Percentiles rank a stretch among this genome's conserved stretches.
Conservation (phyloP, 2,329 filamentous ascomycete species). For the Aspergillus brunneoviolaceus region DNA sequence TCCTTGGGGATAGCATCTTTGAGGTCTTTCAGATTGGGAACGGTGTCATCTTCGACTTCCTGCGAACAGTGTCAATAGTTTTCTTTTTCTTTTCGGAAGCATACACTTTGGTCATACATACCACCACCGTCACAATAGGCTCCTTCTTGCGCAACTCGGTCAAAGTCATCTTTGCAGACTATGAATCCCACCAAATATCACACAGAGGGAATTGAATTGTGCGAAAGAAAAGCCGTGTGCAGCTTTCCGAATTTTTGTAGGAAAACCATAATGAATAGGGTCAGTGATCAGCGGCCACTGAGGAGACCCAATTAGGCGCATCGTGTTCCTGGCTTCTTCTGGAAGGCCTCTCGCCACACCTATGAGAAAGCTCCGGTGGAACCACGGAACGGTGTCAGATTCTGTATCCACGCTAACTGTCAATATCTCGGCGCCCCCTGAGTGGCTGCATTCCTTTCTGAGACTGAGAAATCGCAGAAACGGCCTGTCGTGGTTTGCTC, state of each 20-base stretch:
- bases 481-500: too few relatives aligned
- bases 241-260: neutral
- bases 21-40: conserved; percentile 22
- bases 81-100: neutral
- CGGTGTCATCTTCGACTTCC: conserved; percentile 5
- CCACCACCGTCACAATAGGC: neutral
- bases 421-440: neutral
- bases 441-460: neutral
- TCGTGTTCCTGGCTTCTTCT: neutral
- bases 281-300: neutral
- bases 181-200: neutral
- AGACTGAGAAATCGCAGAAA: neutral
- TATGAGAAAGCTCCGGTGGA: neutral
- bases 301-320: neutral
- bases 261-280: neutral
- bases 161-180: neutral
- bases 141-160: neutral
- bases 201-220: neutral
- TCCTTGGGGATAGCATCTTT: conserved; percentile 57
- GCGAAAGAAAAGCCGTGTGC: neutral
- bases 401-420: neutral
- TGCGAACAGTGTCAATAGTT: neutral
- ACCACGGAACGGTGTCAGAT: neutral
- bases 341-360: neutral
- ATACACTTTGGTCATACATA: neutral